phyloP scores from a whole-genome alignment of 2,329 filamentous ascomycete genomes.

The Ramularia collo-cygni region DNA sequence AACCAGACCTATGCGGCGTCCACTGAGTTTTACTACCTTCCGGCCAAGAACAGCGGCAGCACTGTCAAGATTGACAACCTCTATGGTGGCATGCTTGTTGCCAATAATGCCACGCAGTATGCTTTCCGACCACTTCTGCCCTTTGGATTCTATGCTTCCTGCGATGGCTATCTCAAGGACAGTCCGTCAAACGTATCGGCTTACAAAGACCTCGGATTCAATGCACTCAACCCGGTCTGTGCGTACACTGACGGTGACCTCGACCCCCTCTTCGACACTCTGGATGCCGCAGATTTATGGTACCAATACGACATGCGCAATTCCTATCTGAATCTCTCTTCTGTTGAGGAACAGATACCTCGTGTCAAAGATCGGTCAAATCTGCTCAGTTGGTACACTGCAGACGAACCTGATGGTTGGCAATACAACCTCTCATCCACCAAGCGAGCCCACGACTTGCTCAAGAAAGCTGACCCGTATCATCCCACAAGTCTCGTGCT shows the following conservation, averaged over 20 bases:
- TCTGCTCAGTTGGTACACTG: slow-evolving; percentile 44
- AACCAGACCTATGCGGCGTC: slow-evolving; percentile 31
- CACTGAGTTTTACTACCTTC: slow-evolving; percentile 37
- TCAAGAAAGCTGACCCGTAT: slow-evolving; percentile 51
- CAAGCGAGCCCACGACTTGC: slow-evolving; percentile 35
- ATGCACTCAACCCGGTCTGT: slow-evolving; percentile 40
- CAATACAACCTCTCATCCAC: slow-evolving; percentile 49
- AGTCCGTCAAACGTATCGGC: slow-evolving; percentile 32
- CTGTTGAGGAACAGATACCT: slow-evolving; percentile 34
- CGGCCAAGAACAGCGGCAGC: slow-evolving; percentile 38
- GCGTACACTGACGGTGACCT: slow-evolving; percentile 37
- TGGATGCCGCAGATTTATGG: slow-evolving; percentile 38
- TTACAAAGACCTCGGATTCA: slow-evolving; percentile 41
- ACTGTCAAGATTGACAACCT: slow-evolving; percentile 43
- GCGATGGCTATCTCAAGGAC: slow-evolving; percentile 28
- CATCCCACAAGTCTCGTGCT: slow-evolving; percentile 54
- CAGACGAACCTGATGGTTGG: slow-evolving; percentile 51
- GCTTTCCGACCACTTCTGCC: slow-evolving; percentile 39
- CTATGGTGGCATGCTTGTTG: slow-evolving; percentile 40
- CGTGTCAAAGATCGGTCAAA: slow-evolving; percentile 29
- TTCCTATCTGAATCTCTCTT: slow-evolving; percentile 35
- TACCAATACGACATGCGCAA: slow-evolving; percentile 44
- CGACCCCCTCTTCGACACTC: slow-evolving; percentile 35
- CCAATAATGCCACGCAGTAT: slow-evolving; percentile 28
- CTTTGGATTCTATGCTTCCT: slow-evolving; percentile 41